Evolutionary conservation across 2,329 filamentous ascomycete species (phyloP).

Genomic region (Epicoccum nigrum): DNA sequence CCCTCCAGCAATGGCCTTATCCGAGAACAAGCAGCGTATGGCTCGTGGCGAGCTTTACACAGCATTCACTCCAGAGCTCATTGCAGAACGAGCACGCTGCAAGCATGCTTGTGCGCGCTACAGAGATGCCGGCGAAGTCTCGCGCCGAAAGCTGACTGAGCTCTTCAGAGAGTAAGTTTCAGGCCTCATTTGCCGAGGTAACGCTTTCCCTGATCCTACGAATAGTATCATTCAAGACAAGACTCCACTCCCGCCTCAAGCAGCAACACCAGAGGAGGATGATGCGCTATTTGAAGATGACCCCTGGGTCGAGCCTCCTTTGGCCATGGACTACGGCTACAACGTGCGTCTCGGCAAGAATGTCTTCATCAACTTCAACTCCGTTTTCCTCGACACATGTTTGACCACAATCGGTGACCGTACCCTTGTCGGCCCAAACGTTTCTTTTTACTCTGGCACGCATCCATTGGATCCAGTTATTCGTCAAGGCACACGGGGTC

Average conservation of each 20-base stretch:
- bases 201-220: constrained; percentile 17
- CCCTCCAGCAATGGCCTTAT: constrained; percentile 28
- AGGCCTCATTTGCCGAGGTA: background rate
- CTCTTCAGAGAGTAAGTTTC: constrained; percentile 72
- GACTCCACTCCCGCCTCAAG: constrained; percentile 66
- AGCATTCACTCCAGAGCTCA: constrained; percentile 73
- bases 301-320: constrained; percentile 72
- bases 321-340: constrained; percentile 78
- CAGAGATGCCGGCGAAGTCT: constrained; percentile 66
- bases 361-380: constrained; percentile 78
- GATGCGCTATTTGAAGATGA: constrained; percentile 67
- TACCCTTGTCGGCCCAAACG: constrained; percentile 79
- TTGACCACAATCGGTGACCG: constrained; percentile 75
- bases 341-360: constrained; percentile 73
- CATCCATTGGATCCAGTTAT: constrained; percentile 79
- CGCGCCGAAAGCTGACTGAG: constrained; percentile 67
- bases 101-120: constrained; percentile 65
- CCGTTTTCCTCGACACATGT: constrained; percentile 78
- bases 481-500: constrained; percentile 75
- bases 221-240: constrained; percentile 67
- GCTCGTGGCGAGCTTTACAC: constrained; percentile 73
- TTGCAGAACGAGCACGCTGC: constrained; percentile 68
- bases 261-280: constrained; percentile 66
- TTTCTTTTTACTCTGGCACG: constrained; percentile 73
- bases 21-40: constrained; percentile 59